phyloP scores from a whole-genome alignment of 768 basidiomycete species.

The Lanmaoa pseudosensibilis region DNA sequence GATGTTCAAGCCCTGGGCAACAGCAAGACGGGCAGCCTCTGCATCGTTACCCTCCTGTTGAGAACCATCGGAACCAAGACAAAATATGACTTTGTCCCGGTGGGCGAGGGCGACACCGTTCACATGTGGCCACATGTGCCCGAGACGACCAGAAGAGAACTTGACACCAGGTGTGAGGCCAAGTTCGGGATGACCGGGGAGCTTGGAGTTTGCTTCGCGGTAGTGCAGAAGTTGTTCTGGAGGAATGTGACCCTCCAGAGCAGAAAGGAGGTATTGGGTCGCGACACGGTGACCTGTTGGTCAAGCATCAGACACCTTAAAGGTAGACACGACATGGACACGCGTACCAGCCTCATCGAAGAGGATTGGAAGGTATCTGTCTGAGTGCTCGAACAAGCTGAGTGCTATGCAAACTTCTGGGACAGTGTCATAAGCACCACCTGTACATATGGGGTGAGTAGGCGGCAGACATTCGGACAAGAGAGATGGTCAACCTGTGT shows the following conservation, averaged over 20 bases:
- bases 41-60: conserved; percentile 93
- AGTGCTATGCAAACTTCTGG: conserved; percentile 83
- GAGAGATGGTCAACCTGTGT: conserved; percentile 54
- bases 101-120: conserved; percentile 85
- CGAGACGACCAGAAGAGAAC: conserved; percentile 90
- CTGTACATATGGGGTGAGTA: conserved; percentile 29
- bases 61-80: conserved; percentile 86
- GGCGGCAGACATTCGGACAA: not conserved
- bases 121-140: conserved; percentile 88
- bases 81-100: conserved; percentile 73
- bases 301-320: not conserved
- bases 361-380: conserved; percentile 65
- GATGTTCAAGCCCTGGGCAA: conserved; percentile 79
- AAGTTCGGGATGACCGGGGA: conserved; percentile 88
- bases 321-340: not conserved
- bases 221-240: conserved; percentile 80
- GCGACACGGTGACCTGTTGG: conserved; percentile 80
- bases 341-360: conserved; percentile 80
- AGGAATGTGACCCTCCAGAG: conserved; percentile 69
- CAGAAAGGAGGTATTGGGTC: conserved; percentile 83
- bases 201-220: conserved; percentile 81
- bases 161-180: conserved; percentile 91
- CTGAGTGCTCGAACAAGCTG: conserved; percentile 62
- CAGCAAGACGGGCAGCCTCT: conserved; percentile 84
- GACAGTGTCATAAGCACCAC: conserved; percentile 73